These are phyloP conservation scores for Candida tropicalis DNA, from an alignment of 1,139 yeast species.

Conservation along the genomic window DNA sequence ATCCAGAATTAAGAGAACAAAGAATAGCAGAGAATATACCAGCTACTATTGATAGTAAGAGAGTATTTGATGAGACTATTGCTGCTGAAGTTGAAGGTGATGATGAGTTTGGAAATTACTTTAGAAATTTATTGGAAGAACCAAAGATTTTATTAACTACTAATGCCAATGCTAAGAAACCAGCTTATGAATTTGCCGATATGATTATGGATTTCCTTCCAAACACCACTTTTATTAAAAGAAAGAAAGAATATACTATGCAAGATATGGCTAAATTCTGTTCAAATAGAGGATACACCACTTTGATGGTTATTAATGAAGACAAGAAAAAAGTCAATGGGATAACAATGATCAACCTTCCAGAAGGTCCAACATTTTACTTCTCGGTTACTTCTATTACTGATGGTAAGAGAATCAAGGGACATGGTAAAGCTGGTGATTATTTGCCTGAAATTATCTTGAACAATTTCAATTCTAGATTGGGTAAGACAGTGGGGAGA, in stretches of 20 bases:
- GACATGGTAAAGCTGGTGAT: constrained; percentile 89
- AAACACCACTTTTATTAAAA: constrained; percentile 79
- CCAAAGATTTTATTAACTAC: constrained; percentile 93
- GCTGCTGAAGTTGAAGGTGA: constrained; percentile 75
- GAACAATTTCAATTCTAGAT: constrained; percentile 87
- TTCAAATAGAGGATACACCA: constrained; percentile 81
- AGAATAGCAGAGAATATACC: constrained; percentile 82
- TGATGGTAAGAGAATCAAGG: constrained; percentile 73
- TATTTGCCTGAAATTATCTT: constrained; percentile 91
- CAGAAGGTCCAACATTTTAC: constrained; percentile 93
- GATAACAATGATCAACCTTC: constrained; percentile 87
- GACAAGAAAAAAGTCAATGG: constrained; percentile 93
- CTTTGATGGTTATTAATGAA: constrained; percentile 85
- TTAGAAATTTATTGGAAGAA: constrained; percentile 52
- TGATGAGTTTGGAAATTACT: constrained; percentile 74
- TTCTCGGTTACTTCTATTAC: constrained; percentile 81
- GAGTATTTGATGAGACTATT: constrained; percentile 91
- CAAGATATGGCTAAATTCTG: constrained; percentile 86
- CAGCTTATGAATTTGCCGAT: constrained; percentile 90
- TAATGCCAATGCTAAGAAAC: constrained; percentile 79
- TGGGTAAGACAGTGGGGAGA: constrained; percentile 92
- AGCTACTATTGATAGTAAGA: constrained; percentile 82
- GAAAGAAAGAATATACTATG: constrained; percentile 82
- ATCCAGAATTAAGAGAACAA: constrained; percentile 80
- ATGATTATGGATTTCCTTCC: constrained; percentile 84